phyloP scores from a whole-genome alignment of 257 asterid species.

The Gynochthodes officinalis region DNA sequence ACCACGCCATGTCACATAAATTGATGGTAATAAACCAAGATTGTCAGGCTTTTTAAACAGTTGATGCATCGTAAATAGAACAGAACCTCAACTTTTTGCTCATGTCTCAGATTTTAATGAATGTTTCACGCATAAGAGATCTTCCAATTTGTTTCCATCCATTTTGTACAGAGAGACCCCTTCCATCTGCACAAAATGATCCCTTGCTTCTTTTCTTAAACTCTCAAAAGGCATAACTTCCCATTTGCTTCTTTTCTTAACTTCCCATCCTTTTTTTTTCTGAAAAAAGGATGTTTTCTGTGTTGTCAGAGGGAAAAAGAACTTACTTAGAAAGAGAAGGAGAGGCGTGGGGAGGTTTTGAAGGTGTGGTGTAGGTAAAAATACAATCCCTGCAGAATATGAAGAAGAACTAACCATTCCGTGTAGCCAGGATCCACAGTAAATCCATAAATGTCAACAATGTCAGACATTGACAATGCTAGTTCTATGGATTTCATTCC shows the following conservation, averaged over 20 bases:
- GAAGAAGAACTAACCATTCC: slow-evolving; percentile 65
- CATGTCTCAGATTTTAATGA: slow-evolving; percentile 38
- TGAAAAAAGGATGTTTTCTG: slow-evolving; percentile 1
- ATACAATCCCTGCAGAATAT: background rate
- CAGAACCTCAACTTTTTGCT: background rate
- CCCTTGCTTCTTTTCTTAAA: slow-evolving; percentile 56
- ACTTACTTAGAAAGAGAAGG: background rate
- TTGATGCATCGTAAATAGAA: background rate
- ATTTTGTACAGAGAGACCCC: slow-evolving; percentile 85
- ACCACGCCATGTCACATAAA: background rate
- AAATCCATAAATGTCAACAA: slow-evolving; percentile 93
- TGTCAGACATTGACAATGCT: slow-evolving; percentile 97
- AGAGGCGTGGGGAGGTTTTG: background rate
- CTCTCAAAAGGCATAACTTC: slow-evolving; percentile 62
- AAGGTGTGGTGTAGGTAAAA: background rate
- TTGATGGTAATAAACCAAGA: background rate
- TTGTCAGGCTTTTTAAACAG: background rate
- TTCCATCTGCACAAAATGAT: slow-evolving; percentile 70
- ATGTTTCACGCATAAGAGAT: slow-evolving; percentile 83
- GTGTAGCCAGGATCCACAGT: slow-evolving; percentile 99
- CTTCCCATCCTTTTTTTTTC: too few species aligned
- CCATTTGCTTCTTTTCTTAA: slow-evolving; percentile 82
- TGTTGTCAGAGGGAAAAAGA: background rate
- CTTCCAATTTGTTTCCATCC: slow-evolving; percentile 95
- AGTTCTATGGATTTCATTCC: slow-evolving; percentile 99